Conservation (phyloP, 1,284 basidiomycete species). For the Ustilago tritici region DNA sequence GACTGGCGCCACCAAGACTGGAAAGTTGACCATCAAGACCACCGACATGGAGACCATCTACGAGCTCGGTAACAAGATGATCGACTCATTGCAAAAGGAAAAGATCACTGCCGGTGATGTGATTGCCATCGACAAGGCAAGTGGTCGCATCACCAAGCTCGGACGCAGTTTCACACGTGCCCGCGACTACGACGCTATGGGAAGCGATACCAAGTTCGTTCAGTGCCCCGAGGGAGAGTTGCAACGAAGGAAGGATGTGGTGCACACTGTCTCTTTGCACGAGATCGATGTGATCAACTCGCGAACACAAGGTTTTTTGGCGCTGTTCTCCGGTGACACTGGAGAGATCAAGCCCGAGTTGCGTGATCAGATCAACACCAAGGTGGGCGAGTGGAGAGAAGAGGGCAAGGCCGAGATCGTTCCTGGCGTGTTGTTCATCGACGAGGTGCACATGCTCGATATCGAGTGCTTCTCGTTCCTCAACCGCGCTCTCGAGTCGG, state of each 20-base stretch:
- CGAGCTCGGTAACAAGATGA: slow-evolving; percentile 99
- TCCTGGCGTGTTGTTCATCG: slow-evolving; percentile 79
- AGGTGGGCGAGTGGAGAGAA: slow-evolving; percentile 97
- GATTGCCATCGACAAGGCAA: slow-evolving; percentile 93
- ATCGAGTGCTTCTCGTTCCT: slow-evolving; percentile 99
- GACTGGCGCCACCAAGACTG: slow-evolving; percentile 97
- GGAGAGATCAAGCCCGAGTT: slow-evolving; percentile 99
- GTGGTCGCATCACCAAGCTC: slow-evolving; percentile 95
- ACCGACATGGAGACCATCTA: slow-evolving; percentile 99
- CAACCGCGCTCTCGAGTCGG: slow-evolving; percentile 93
- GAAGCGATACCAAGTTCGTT: slow-evolving; percentile 89
- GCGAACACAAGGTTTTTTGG: slow-evolving; percentile 85
- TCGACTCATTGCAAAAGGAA: slow-evolving; percentile 94
- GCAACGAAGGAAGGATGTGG: slow-evolving; percentile 94
- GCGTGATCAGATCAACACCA: slow-evolving; percentile 94
- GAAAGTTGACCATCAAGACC: slow-evolving; percentile 96
- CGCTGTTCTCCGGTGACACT: slow-evolving; percentile 81
- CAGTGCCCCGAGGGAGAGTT: slow-evolving; percentile 98
- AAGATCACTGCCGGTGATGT: slow-evolving; percentile 97
- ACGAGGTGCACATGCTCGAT: slow-evolving; percentile 93
- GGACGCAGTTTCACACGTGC: slow-evolving; percentile 95
- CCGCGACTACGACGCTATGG: slow-evolving; percentile 98
- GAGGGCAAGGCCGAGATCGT: slow-evolving; percentile 99
- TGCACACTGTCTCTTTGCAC: slow-evolving; percentile 95
- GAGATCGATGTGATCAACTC: slow-evolving; percentile 99